phyloP scores from a whole-genome alignment of 768 basidiomycete species.

The Tylopilus plumbeoviolaceoides region DNA sequence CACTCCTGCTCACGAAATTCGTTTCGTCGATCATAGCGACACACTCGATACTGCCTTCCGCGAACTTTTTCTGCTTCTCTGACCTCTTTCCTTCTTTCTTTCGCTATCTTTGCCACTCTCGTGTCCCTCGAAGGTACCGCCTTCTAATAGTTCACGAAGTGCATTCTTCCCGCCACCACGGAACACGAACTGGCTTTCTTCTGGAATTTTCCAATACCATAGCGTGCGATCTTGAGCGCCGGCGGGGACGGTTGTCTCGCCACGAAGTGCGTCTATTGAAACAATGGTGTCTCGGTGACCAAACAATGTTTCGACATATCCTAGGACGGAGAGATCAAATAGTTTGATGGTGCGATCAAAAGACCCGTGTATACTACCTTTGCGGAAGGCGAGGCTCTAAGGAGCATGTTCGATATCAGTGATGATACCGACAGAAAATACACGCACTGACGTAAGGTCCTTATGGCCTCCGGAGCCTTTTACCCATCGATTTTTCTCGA shows the following conservation, averaged over 20 bases:
- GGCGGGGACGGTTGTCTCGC: constrained; percentile 80
- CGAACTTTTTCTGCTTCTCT: constrained; percentile 40
- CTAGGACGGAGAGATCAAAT: constrained; percentile 78
- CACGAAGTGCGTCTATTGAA: constrained; percentile 72
- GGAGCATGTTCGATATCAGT: neutral
- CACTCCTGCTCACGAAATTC: constrained; percentile 90
- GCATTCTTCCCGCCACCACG: constrained; percentile 89
- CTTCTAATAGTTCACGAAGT: constrained; percentile 77
- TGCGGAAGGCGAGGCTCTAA: constrained; percentile 71
- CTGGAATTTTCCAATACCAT: constrained; percentile 94
- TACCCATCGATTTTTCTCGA: constrained; percentile 68
- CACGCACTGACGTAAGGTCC: constrained; percentile 62
- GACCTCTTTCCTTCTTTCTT: constrained; percentile 29
- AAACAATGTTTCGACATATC: constrained; percentile 93
- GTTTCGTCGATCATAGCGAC: constrained; percentile 95
- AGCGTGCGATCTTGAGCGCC: constrained; percentile 90
- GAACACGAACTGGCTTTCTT: constrained; percentile 94
- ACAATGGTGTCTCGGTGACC: constrained; percentile 92
- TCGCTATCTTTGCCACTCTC: constrained; percentile 47
- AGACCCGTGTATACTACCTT: constrained; percentile 75
- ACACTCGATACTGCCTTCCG: constrained; percentile 90
- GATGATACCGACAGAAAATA: constrained; percentile 38
- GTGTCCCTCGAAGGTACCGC: constrained; percentile 56
- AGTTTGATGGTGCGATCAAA: constrained; percentile 89
- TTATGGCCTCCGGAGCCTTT: constrained; percentile 75